phyloP scores from a whole-genome alignment of 495 filamentous ascomycete genomes.

The Chaetomium fimeti region DNA sequence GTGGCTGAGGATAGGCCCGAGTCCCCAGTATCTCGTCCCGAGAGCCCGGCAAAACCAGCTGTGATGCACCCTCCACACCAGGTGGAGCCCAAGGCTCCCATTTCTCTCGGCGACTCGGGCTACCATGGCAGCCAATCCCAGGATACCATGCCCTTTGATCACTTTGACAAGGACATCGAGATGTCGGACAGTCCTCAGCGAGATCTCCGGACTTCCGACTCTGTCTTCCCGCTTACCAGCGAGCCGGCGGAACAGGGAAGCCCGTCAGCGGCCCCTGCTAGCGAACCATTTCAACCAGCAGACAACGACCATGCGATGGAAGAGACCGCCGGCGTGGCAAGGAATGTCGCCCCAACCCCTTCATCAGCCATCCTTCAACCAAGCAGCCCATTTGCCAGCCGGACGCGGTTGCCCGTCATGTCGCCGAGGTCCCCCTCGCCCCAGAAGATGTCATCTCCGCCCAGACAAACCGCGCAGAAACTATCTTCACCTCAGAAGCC shows the following conservation, averaged over 20 bases:
- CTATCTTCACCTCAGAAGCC: constrained; percentile 23
- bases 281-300: constrained; percentile 61
- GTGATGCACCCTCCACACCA: constrained; percentile 22
- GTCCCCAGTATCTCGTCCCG: constrained; percentile 24
- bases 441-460: constrained; percentile 27
- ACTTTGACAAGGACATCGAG: constrained; percentile 31
- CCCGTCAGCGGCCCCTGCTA: constrained; percentile 24
- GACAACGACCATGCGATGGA: constrained; percentile 54
- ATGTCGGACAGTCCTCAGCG: constrained; percentile 27
- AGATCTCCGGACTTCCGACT: constrained; percentile 23
- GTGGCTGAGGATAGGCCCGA: constrained; percentile 37
- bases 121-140: constrained; percentile 69
- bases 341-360: constrained; percentile 16
- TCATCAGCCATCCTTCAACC: constrained; percentile 18
- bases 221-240: constrained; percentile 17
- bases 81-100: constrained; percentile 21
- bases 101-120: constrained; percentile 63
- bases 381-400: constrained; percentile 25
- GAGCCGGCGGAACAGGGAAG: constrained; percentile 24
- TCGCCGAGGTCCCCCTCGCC: constrained; percentile 32
- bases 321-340: constrained; percentile 14
- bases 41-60: constrained; percentile 29
- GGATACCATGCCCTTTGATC: constrained; percentile 40
- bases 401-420: constrained; percentile 26
- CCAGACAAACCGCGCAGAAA: constrained; percentile 18